Evolutionary conservation across 768 basidiomycete genomes (phyloP).

Genomic region (Pleurotus salmoneostramineus): DNA sequence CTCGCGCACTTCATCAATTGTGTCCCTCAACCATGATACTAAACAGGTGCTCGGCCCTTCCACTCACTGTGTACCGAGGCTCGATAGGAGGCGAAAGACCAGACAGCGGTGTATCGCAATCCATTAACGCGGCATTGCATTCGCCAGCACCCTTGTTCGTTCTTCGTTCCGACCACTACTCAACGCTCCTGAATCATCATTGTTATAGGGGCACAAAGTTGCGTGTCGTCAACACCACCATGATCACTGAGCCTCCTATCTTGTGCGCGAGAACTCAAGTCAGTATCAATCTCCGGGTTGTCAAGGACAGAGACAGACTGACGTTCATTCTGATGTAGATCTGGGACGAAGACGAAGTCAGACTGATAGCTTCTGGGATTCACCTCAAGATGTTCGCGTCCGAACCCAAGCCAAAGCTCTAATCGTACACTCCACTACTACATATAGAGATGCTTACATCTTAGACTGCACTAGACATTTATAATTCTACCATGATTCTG

Average conservation of each 20-base stretch:
- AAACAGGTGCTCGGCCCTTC: slow-evolving; percentile 36
- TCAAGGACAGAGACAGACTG: neutral
- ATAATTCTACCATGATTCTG: slow-evolving; percentile 2
- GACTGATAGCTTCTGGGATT: slow-evolving; percentile 37
- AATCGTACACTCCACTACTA: neutral
- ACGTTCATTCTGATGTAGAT: slow-evolving; percentile 23
- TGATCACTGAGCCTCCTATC: slow-evolving; percentile 22
- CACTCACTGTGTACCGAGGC: slow-evolving; percentile 29
- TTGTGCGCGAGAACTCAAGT: slow-evolving; percentile 39
- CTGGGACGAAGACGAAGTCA: slow-evolving; percentile 33
- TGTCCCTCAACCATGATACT: neutral
- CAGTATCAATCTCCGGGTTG: slow-evolving; percentile 1
- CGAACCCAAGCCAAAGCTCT: slow-evolving; percentile 7
- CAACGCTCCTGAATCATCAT: neutral
- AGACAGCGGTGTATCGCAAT: slow-evolving; percentile 36
- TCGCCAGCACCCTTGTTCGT: slow-evolving; percentile 34
- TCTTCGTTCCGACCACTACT: neutral
- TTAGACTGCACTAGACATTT: neutral
- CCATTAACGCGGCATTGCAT: slow-evolving; percentile 43
- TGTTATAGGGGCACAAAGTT: slow-evolving; percentile 37
- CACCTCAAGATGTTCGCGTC: slow-evolving; percentile 36
- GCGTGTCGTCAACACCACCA: slow-evolving; percentile 35
- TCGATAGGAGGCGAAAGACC: slow-evolving; percentile 23
- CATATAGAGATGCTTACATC: too few species aligned
- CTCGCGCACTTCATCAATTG: neutral